Base-by-base conservation (phyloP, 2,329 filamentous ascomycete species). In the Hortaea werneckii region DNA sequence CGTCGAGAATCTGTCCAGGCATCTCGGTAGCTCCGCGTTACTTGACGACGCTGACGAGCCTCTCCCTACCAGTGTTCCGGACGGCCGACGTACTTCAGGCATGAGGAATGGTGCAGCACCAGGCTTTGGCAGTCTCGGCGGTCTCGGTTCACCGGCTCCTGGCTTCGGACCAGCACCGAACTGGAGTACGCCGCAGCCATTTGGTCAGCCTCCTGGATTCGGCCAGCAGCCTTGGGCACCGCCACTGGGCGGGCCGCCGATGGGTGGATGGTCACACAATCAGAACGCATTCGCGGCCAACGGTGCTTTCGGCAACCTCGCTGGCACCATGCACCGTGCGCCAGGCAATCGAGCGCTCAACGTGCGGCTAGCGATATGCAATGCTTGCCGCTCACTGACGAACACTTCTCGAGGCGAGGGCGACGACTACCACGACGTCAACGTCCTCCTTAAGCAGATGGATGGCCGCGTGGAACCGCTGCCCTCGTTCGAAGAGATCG, bases 1-100 rank as follows among this genome's bases (percentile, higher is more conserved):
- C 46, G 70, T 87, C 10, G 62, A 65, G 7, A 57, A 61, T 40
- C 47, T 64, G 32, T 62, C 57, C 12, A 61, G 83, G 50, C 88
- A 92, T 56, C 74, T 98, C 27, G 92, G 92, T 9, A 96, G 90
- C 65, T 89, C 87, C 57, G 92, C 89, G 9, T 72, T 98, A 9
- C 72, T 96, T 37, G 80, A 82, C 51, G 80, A 83, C 50, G 61
- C 64, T 10, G 88, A 94, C 59, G 69, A 81, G 65, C 58, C 86
- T 72, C 67, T 83, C 72, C 61, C 76, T 66, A 51, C 69, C 54
- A 59, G 65, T 48, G 37, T 41, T 7, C 49, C 50, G 47, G 59
- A 67, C 45, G 55, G 53, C 45, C 60, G 70, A 35, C 64, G 69
- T 27, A 57, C 65, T 13, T 61, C 58, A 7, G 59, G 29, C 41